Evolutionary conservation across 2,329 filamentous ascomycete species (phyloP).

Genomic region (Epichloe gansuensis): DNA sequence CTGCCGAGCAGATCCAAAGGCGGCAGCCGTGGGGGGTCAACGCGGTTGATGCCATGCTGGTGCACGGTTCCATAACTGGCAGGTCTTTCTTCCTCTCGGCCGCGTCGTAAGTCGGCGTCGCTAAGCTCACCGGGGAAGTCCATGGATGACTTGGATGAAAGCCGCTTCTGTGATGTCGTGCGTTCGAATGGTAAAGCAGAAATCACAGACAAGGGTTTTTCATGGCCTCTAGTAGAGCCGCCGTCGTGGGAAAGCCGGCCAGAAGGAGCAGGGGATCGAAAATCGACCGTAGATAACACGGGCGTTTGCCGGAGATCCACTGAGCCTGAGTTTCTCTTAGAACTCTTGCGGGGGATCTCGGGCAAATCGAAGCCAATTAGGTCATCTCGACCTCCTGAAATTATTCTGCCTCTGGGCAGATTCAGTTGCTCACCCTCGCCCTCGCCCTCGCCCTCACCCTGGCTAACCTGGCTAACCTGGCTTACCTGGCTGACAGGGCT

Average conservation of each 20-base stretch:
- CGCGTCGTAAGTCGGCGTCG: conserved; percentile 25
- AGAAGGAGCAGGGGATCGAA: conserved; percentile 8
- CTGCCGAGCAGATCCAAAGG: conserved; percentile 36
- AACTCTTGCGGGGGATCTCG: conserved; percentile 59
- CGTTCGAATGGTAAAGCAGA: conserved; percentile 43
- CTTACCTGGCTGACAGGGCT: not conserved
- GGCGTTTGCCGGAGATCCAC: conserved; percentile 17
- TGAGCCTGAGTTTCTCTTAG: conserved; percentile 43
- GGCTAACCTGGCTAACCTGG: too few species aligned
- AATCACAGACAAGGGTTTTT: conserved; percentile 9
- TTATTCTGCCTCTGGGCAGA: conserved; percentile 2
- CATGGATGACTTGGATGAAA: conserved; percentile 38
- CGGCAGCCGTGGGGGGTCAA: conserved; percentile 32
- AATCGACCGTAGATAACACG: conserved; percentile 1
- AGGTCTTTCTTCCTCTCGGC: conserved; percentile 31
- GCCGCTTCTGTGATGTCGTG: conserved; percentile 37
- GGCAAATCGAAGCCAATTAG: conserved; percentile 26
- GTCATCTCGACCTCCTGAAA: not conserved
- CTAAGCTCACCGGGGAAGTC: conserved; percentile 33
- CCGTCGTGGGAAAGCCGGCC: conserved; percentile 8
- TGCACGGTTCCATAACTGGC: conserved; percentile 44
- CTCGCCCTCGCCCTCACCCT: not conserved
- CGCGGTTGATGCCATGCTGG: conserved; percentile 42
- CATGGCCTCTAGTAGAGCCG: conserved; percentile 1
- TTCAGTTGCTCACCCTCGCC: conserved; percentile 12